A percentile compares a stretch with the other conserved stretches of the same genome.
Evolutionary conservation across 208 protist species (phyloP).

Genomic region (Acanthamoeba sp.): DNA sequence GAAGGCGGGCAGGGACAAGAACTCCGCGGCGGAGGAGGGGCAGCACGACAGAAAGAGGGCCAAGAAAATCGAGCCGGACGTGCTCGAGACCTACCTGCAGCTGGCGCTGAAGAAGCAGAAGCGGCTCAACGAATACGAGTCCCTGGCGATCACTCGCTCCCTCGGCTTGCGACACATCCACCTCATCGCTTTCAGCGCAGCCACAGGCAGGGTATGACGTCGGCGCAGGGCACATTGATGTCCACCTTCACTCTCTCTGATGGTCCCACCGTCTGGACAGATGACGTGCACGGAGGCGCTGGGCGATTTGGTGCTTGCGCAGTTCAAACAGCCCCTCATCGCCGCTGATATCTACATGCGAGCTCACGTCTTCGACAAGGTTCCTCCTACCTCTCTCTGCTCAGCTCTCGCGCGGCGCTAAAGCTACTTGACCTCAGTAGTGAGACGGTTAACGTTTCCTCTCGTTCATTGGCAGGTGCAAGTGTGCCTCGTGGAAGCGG

Average conservation of each 20-base stretch:
- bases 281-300: constrained; percentile 53
- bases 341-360: constrained; percentile 25
- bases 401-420: no score
- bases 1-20: background rate
- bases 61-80: background rate
- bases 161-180: background rate
- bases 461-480: background rate
- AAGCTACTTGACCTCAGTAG: no score
- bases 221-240: no score
- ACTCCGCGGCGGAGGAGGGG: background rate
- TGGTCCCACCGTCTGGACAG: background rate
- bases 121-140: background rate
- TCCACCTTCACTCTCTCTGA: background rate
- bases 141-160: background rate
- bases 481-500: background rate
- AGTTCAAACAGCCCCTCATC: background rate
- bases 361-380: constrained; percentile 48
- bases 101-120: background rate
- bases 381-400: background rate
- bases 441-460: no score
- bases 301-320: background rate
- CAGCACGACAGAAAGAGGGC: background rate
- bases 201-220: background rate
- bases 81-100: background rate
- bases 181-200: background rate